Base-by-base conservation (phyloP, 176 grass and related monocot genomes). In the Juncus inflexus region DNA sequence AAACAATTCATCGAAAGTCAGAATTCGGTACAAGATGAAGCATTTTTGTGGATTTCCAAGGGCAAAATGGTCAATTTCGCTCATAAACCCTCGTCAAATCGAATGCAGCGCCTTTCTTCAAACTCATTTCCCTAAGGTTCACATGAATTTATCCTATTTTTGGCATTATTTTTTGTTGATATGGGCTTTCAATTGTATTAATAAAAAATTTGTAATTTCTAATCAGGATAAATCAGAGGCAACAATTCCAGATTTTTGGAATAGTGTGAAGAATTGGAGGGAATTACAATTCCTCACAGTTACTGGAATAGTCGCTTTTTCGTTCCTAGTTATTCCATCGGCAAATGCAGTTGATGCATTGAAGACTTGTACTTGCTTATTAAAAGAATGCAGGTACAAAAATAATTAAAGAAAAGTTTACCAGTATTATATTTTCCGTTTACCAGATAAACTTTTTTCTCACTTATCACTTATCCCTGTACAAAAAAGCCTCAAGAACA, bases 341-440 rank as follows among this genome's bases (percentile, higher is more conserved):
- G 82, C 88, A 15, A 68, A 89, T 69, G 94, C 94, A 41, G 70
- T 60, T 6, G 94, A 99, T 40, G 63, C 94, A 55, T 85, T 99
- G 40, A 99, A 99, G 88, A 99, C 94, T 54, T 99, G 88, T 52
- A 65, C 88, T 60, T 99, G 94, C 67, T 75, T 99, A n/a, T 79
- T 99, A 9, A 99, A 99, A 75, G 94, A 99, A 67, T 99, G 94
- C 85, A 88, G 88, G 94, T 91, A 78, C 40, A 58, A 40, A n/a
- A 11, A 81, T 16, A 40, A 58, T 5, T 65, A 35, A 66, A n/a
- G 12, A 66, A 10, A 37, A 43, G 6, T 12, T 74, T 67, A 43
- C 53, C 7, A 12, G 50, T 3, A 67, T 12, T 11, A 12, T 35
- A 57, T 70, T 55, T 57, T 15, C 2, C 13, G 52, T 58, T 28